phyloP scores from a whole-genome alignment of 1,139 yeast genomes.

The Torulaspora globosa region DNA sequence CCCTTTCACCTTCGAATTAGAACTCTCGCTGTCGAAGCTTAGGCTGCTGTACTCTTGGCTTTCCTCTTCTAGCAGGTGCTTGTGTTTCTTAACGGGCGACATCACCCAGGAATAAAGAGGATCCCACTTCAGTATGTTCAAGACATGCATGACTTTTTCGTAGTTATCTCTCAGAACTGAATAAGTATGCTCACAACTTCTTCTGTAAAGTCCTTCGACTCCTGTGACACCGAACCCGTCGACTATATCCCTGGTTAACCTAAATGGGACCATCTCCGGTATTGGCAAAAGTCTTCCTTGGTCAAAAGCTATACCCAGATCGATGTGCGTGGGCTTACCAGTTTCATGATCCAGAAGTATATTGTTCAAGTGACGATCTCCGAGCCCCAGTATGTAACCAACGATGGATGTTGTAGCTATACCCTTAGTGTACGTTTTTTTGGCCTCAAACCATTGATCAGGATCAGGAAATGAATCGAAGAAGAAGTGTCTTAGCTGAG shows the following conservation, averaged over 20 bases:
- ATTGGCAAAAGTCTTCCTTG: constrained; percentile 78
- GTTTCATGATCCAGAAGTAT: constrained; percentile 69
- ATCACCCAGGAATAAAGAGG: constrained; percentile 89
- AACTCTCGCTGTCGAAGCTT: constrained; percentile 3
- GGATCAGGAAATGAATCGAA: constrained; percentile 63
- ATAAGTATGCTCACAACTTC: constrained; percentile 71
- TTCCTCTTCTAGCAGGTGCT: constrained; percentile 32
- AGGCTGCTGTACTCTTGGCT: constrained; percentile 14
- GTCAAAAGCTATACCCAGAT: constrained; percentile 93
- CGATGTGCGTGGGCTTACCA: constrained; percentile 95
- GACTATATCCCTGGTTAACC: constrained; percentile 83
- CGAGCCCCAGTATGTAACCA: constrained; percentile 84
- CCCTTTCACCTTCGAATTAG: constrained; percentile 14
- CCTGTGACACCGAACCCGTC: constrained; percentile 92
- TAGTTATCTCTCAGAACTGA: constrained; percentile 60
- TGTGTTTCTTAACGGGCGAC: constrained; percentile 61
- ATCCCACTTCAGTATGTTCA: constrained; percentile 86
- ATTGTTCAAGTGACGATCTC: constrained; percentile 93
- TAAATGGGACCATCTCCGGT: constrained; percentile 91
- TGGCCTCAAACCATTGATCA: constrained; percentile 66
- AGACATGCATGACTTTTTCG: constrained; percentile 70
- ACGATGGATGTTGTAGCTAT: constrained; percentile 82
- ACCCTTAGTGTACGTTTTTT: constrained; percentile 68
- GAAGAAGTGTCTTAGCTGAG: constrained; percentile 69
- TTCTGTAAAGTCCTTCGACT: constrained; percentile 66